Evolutionary conservation across 768 basidiomycete genomes (phyloP), one percentile per base, ranked within the genome.

Genomic region (Neoboletus subvelutipes): DNA sequence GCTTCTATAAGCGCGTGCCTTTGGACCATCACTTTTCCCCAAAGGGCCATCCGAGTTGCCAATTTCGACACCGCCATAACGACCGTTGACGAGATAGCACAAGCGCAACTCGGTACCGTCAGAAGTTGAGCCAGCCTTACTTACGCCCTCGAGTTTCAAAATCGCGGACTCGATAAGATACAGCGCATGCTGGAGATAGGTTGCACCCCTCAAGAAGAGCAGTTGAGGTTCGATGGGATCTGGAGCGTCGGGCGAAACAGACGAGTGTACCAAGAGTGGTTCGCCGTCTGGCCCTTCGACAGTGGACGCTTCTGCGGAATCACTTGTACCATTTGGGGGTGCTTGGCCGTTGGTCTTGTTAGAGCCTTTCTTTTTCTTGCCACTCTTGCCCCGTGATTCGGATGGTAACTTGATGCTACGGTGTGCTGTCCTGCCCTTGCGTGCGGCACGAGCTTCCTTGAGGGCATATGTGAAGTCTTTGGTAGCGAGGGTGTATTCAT

Each of bases 191-290:
- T 92, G 90, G 3, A 94, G 79, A 71, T 90, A 87, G 3, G 92
- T 85, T 4, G 90, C 86, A 3, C 88, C 93, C 45, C 93, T 86
- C 29, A 92, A 76, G 75, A 95, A 95, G 31, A 92, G 73, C 24
- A 90, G 75, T 65, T 94, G 93, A 0, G 85, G 86, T 67, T 95
- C 93, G 54, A 94, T 84, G 37, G 94, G 90, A 55, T 93, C 90
- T 0, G 93, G 92, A 12, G 90, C 87, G 60, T 88, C 85, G 5
- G 88, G 86, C 4, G 84, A 79, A 33, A 84, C 80, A 7, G 90
- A 91, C 5, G 88, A 85, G 66, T 91, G 90, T n/a, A 86, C 69
- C 39, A 78, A 68, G 18, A 79, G 70, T 0, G 76, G 74, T 50
- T 83, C 86, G 15, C 77, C 79, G 52, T 84, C 83, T 11, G 71